A percentile compares a stretch with the other conserved stretches of the same genome.
Evolutionary conservation across 2,329 filamentous ascomycete genomes (phyloP).

Genomic region (Trichocomaceae sp.): DNA sequence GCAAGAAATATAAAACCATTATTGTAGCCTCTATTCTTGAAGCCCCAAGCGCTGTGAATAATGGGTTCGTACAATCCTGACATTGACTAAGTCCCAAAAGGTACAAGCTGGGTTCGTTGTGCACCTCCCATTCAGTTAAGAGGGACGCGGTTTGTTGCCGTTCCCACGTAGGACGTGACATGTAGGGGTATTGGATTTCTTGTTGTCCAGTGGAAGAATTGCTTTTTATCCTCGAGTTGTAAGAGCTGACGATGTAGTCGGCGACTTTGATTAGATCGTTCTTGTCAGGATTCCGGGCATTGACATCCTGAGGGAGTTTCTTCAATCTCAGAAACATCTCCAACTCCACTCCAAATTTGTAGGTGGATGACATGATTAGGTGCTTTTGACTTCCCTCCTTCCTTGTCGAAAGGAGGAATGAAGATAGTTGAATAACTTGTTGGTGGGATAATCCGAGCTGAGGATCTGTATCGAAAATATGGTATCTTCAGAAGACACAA

Average conservation of each 20-base stretch:
- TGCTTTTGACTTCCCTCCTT: too few relatives aligned
- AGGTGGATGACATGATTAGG: not conserved
- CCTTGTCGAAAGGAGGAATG: too few relatives aligned
- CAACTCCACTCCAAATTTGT: not conserved
- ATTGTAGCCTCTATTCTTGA: not conserved
- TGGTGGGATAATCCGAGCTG: too few relatives aligned
- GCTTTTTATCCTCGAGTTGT: not conserved
- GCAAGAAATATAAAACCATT: not conserved
- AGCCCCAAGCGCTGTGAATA: not conserved
- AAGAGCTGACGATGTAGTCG: not conserved
- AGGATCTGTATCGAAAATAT: too few relatives aligned
- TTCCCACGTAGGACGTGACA: not conserved
- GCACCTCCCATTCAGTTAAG: not conserved
- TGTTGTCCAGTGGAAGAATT: not conserved
- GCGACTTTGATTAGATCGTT: not conserved
- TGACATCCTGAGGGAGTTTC: not conserved
- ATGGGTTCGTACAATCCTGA: constrained; percentile 11
- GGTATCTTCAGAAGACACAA: too few relatives aligned
- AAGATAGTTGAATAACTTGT: too few relatives aligned
- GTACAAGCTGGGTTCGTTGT: not conserved
- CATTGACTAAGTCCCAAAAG: not conserved
- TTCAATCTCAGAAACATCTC: not conserved
- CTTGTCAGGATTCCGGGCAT: not conserved
- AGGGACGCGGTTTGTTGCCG: not conserved
- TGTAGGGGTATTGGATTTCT: not conserved